Evolutionary conservation across 176 grass and related monocot genomes (phyloP), one percentile per base, ranked within the genome.

Genomic region (Triticum urartu): DNA sequence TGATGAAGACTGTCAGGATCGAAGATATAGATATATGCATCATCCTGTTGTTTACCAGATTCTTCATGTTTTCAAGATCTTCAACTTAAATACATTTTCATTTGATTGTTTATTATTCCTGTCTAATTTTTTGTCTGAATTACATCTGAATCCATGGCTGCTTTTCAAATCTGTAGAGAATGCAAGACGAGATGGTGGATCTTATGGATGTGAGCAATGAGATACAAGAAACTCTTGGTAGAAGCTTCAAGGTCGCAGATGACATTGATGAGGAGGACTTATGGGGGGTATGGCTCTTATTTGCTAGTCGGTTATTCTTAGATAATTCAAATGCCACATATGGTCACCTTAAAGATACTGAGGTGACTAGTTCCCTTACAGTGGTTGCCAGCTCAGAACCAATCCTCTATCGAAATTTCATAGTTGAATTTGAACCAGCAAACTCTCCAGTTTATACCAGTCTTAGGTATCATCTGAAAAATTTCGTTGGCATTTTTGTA

Each of bases 141-240:
- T 30, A 5, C 32, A 86, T 83, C 64, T 90, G 30, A 90, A 58
- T 72, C 21, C 33, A 1, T 56, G 10, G 15, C 21, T 14, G 2
- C 21, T 90, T 56, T 17, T 66, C 6, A 26, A 72, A 66, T 79
- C 59, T 58, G 43, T 7, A 98, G 96, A 98, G 93, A 82, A 95
- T 94, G 96, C 96, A 95, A 94, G 93, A 98, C 8, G 90, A 98
- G 86, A 98, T 98, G 96, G 89, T 98, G 92, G 96, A 98, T 88
- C 86, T 98, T 81, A 95, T 98, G 93, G 95, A 98, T 30, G 86
- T 94, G 68, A 98, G 96, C 86, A 92, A 71, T 54, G 96, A 98
- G 82, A 98, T 98, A 75, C 93, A 98, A 94, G 93, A 98, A 81
- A 89, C 7, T 39, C 38, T 39, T 54, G 97, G 97, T 45, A 92